Percentiles rank a stretch among this genome's conserved stretches.
Conservation (phyloP, 2,329 filamentous ascomycete genomes). For the Diaporthe sp. region DNA sequence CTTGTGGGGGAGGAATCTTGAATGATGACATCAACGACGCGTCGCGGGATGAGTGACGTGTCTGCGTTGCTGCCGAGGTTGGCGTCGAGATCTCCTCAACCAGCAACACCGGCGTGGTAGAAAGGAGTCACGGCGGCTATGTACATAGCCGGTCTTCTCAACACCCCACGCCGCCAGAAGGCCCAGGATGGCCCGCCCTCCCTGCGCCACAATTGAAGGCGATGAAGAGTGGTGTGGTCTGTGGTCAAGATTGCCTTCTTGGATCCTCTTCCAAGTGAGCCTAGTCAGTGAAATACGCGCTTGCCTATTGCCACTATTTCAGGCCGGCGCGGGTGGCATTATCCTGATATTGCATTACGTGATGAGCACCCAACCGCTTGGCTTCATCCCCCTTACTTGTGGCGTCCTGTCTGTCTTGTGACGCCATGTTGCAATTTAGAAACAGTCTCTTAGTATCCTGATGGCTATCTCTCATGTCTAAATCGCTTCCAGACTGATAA, state of each 20-base stretch:
- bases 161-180: neutral
- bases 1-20: no score
- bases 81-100: neutral
- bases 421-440: no score
- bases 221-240: no score
- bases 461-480: neutral
- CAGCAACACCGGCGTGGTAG: neutral
- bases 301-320: neutral
- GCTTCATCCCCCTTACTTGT: neutral
- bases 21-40: neutral
- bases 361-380: neutral
- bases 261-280: no score
- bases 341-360: neutral
- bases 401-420: neutral
- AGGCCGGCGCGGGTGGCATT: neutral
- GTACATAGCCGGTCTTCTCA: no score
- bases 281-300: no score
- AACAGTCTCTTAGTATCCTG: neutral
- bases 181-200: neutral
- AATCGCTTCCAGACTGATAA: neutral
- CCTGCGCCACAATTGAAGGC: neutral
- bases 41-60: neutral
- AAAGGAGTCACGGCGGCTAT: neutral
- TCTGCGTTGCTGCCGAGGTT: neutral
- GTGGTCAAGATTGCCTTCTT: no score